Percentiles rank a stretch among this genome's conserved stretches.
These are phyloP conservation scores for Keithomyces neogunnii DNA, from an alignment of 2,329 filamentous ascomycete species.

Conservation along the genomic window DNA sequence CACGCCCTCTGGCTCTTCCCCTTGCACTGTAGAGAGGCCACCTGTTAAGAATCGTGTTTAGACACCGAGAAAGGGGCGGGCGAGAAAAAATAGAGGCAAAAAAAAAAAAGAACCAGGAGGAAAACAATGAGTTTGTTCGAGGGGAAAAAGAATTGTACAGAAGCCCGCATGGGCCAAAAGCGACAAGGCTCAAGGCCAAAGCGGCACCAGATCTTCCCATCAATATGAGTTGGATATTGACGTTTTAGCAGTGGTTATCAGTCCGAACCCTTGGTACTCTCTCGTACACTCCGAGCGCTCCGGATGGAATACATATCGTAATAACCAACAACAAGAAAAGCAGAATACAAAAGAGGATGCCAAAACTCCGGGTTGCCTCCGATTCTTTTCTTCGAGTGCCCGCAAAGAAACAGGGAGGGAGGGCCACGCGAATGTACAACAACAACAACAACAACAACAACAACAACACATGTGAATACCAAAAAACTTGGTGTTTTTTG, in stretches of 20 bases:
- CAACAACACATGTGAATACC: not conserved
- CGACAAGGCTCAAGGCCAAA: not conserved
- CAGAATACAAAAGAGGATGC: constrained; percentile 4
- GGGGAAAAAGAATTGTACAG: too few species aligned
- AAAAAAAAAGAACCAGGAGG: constrained; percentile 1
- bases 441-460: not conserved
- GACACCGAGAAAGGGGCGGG: not conserved
- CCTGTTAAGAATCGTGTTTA: not conserved
- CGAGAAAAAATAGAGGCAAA: constrained; percentile 1
- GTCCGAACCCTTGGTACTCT: constrained; percentile 3
- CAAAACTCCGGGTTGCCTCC: constrained; percentile 2
- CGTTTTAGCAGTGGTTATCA: constrained; percentile 4
- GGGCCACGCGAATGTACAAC: not conserved
- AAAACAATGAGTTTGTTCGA: not conserved
- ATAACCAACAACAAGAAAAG: not conserved
- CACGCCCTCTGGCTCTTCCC: not conserved
- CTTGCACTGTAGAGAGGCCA: not conserved
- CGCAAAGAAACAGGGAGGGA: too few species aligned
- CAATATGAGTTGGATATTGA: constrained; percentile 9
- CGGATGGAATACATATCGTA: not conserved
- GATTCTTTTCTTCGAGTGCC: not conserved
- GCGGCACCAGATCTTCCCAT: constrained; percentile 2
- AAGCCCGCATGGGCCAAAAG: not conserved
- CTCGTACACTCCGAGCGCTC: constrained; percentile 7
- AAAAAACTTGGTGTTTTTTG: constrained; percentile 6